Evolutionary conservation across 331 rosid species (phyloP).

Genomic region (Malus hybrid): DNA sequence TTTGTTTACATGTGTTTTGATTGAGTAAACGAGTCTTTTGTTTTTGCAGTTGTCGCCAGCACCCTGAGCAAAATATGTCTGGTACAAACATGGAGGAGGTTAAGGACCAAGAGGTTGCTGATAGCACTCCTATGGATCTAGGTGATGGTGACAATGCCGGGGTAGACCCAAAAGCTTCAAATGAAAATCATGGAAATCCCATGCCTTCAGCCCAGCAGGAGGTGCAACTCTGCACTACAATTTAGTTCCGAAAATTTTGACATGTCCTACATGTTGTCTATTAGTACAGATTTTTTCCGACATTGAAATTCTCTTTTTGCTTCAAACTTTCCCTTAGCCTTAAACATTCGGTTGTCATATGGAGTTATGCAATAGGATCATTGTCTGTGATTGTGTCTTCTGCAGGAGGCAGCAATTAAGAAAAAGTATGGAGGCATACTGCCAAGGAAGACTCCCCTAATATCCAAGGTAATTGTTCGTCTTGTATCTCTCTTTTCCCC

Average conservation of each 20-base stretch:
- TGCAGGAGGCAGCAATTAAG: conserved; percentile 70
- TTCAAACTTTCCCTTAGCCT: background rate
- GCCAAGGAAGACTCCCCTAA: conserved; percentile 87
- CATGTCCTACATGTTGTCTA: background rate
- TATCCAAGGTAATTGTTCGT: conserved; percentile 64
- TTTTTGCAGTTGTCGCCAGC: conserved; percentile 7
- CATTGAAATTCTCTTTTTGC: background rate
- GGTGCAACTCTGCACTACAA: conserved; percentile 32
- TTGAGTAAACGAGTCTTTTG: conserved; percentile 10
- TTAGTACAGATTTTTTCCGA: background rate
- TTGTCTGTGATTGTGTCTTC: conserved; percentile 12
- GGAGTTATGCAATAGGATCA: background rate
- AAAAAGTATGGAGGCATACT: conserved; percentile 85
- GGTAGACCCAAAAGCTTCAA: conserved; percentile 33
- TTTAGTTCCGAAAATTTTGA: background rate
- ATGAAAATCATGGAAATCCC: conserved; percentile 28
- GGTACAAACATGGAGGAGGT: conserved; percentile 33
- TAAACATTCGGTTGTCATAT: background rate
- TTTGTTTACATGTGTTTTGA: background rate
- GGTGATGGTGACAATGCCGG: conserved; percentile 30
- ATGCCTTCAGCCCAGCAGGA: conserved; percentile 72
- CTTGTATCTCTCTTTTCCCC: background rate
- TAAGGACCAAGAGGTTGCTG: conserved; percentile 42
- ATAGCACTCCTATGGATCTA: conserved; percentile 31
- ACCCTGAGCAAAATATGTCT: conserved; percentile 46